These are phyloP conservation scores for Suillus tomentosus DNA, from an alignment of 768 basidiomycete genomes.

Conservation along the genomic window DNA sequence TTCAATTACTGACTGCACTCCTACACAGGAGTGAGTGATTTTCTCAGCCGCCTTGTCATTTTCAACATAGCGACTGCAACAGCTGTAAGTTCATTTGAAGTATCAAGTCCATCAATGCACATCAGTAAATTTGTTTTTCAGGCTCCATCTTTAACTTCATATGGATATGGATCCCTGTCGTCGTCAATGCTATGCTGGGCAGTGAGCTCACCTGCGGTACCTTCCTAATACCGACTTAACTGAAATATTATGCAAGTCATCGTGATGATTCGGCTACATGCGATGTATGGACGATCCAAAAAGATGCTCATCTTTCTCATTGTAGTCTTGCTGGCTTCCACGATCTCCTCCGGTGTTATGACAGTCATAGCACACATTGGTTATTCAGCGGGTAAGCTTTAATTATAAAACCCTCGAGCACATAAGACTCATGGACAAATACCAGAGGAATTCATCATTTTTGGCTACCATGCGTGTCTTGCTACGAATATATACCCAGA, in stretches of 20 bases:
- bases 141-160: background rate
- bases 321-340: background rate
- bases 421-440: background rate
- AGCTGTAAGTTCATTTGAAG: background rate
- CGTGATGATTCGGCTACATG: background rate
- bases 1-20: background rate
- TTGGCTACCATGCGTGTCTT: background rate
- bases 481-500: too few relatives aligned
- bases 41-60: background rate
- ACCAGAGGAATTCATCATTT: background rate
- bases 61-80: background rate
- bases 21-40: background rate
- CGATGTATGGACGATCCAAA: background rate
- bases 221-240: background rate
- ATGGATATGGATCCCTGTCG: background rate
- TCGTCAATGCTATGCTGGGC: background rate
- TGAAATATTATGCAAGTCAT: background rate
- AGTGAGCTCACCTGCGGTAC: background rate
- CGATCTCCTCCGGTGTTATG: background rate
- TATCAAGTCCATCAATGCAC: background rate
- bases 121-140: background rate
- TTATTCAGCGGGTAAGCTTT: background rate
- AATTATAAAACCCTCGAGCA: background rate
- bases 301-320: background rate
- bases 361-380: background rate